Evolutionary conservation across 345 rosid genomes (phyloP), one percentile per base, ranked within the genome.

Genomic region (Aquilaria yunnanensis): DNA sequence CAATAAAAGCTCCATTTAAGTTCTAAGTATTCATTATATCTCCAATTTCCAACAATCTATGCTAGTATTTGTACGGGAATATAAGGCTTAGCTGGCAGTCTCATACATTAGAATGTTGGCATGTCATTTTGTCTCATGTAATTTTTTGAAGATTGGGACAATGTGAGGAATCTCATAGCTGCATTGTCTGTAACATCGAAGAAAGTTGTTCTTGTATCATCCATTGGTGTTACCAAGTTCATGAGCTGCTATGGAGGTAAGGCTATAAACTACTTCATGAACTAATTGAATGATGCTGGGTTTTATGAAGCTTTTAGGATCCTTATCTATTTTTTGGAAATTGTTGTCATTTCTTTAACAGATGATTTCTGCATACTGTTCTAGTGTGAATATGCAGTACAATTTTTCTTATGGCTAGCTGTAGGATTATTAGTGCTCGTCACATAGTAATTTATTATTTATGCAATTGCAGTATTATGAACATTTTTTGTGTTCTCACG

Each of bases 191-290:
- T 75, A 1, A 80, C 92, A 4, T 57, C 87, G 74, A 73, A 86
- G 75, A 86, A 89, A 81, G 72, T 88, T 59, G 80, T 90, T 74
- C 86, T 93, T 59, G 98, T 93, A 75, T 93, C 97, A 50, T 93
- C 98, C 16, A 80, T 93, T 23, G 98, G 98, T 71, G 96, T 90
- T 10, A 93, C 98, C 63, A 93, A 88, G 76, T 81, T 56, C 74
- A 76, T 66, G 96, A 82, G 69, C 80, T 93, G 9, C 98, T 97
- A 11, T 93, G 98, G 98, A 93, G 96, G 98, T 92, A 75, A 77
- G 77, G 51, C 43, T 31, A 13, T 46, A 51, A 12, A 13, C 16
- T 51, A 53, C 47, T 54, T 55, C 51, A 48, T 50, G 52, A 12
- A n/a, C 49, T 29, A 23, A 43, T 43, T 53, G 49, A 49, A 37